phyloP scores from a whole-genome alignment of 1,139 yeast species.

The Blastobotrys petasosporus region DNA sequence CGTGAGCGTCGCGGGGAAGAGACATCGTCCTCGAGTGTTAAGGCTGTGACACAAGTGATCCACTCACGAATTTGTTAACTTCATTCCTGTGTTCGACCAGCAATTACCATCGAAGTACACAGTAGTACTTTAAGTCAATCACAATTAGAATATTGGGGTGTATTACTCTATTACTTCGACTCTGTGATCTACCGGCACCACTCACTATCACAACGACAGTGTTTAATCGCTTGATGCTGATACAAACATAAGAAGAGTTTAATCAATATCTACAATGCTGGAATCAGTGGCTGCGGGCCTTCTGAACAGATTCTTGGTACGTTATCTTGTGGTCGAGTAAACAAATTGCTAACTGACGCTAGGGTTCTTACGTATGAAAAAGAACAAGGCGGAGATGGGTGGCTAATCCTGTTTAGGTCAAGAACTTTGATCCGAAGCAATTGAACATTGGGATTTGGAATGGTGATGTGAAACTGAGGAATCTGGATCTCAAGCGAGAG shows the following conservation, averaged over 20 bases:
- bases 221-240: neutral
- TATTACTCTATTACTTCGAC: too few species aligned
- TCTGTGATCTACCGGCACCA: too few species aligned
- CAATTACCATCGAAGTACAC: too few species aligned
- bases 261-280: slow-evolving; percentile 34
- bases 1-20: too few species aligned
- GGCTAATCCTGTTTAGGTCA: slow-evolving; percentile 46
- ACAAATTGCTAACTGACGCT: slow-evolving; percentile 5
- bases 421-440: slow-evolving; percentile 92
- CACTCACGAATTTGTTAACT: too few species aligned
- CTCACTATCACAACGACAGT: neutral
- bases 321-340: slow-evolving; percentile 11
- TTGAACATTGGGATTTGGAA: slow-evolving; percentile 95
- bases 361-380: slow-evolving; percentile 26
- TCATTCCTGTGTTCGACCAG: too few species aligned
- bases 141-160: too few species aligned
- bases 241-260: too few species aligned
- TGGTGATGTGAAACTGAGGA: slow-evolving; percentile 85
- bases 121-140: too few species aligned
- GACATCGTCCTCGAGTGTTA: too few species aligned
- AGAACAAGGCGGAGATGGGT: neutral
- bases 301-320: slow-evolving; percentile 44
- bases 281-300: slow-evolving; percentile 51
- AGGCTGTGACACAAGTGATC: too few species aligned
- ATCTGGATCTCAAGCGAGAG: slow-evolving; percentile 70